These are phyloP conservation scores for Nepenthes mirabilis DNA, from an alignment of 148 eudicot genomes.

Conservation along the genomic window DNA sequence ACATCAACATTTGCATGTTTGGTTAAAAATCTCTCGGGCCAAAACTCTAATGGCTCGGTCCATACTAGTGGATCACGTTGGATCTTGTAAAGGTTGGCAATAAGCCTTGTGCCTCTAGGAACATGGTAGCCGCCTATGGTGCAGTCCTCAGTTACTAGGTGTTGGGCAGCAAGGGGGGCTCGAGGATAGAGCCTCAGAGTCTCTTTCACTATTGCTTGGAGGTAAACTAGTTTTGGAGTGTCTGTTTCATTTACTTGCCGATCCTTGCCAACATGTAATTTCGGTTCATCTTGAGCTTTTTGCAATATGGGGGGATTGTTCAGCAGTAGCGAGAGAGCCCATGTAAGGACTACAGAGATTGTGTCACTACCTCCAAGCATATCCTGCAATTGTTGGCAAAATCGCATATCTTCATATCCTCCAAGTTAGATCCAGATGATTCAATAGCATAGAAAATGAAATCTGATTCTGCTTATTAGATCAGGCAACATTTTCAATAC, in stretches of 20 bases:
- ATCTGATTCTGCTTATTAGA: no score
- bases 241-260: constrained; percentile 19
- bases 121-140: constrained; percentile 15
- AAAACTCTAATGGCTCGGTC: constrained; percentile 16
- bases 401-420: neutral
- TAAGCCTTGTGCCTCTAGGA: constrained; percentile 20
- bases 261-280: constrained; percentile 17
- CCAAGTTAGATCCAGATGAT: no score
- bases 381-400: constrained; percentile 8
- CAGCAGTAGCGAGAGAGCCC: constrained; percentile 21
- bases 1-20: constrained; percentile 17
- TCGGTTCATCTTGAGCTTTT: constrained; percentile 21
- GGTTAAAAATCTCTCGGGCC: constrained; percentile 25
- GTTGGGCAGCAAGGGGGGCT: constrained; percentile 10
- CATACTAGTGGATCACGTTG: constrained; percentile 22
- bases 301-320: constrained; percentile 16
- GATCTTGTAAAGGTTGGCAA: constrained; percentile 20
- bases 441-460: no score
- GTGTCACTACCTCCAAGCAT: constrained; percentile 22
- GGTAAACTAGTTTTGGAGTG: constrained; percentile 15
- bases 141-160: constrained; percentile 15
- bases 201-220: constrained; percentile 25
- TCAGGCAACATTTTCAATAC: no score
- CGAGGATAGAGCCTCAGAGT: constrained; percentile 22
- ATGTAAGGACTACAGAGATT: constrained; percentile 10